phyloP scores from a whole-genome alignment of 2,329 filamentous ascomycete species.

The Fusarium dlaminii region DNA sequence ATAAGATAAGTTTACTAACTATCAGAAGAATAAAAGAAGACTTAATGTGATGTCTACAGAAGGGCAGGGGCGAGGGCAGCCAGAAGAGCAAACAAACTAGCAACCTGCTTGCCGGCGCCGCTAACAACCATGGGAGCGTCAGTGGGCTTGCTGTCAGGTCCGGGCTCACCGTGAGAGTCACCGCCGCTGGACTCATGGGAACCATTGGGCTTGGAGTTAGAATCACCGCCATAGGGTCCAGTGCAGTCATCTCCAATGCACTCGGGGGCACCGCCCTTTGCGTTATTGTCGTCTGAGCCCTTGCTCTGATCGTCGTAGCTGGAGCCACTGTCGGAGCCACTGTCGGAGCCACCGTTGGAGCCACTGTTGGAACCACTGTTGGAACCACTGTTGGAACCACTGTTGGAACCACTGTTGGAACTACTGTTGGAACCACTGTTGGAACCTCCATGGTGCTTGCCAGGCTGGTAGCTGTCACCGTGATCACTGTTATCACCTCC shows the following conservation, averaged over 20 bases:
- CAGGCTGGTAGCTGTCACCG: background rate
- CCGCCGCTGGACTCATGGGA: background rate
- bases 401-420: background rate
- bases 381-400: background rate
- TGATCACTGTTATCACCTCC: background rate
- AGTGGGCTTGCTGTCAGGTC: background rate
- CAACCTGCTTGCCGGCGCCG: constrained; percentile 26
- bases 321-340: background rate
- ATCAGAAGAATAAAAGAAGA: background rate
- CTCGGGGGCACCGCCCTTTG: background rate
- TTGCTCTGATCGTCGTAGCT: background rate
- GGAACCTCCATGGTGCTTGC: background rate
- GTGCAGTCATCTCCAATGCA: background rate
- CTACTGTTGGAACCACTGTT: background rate
- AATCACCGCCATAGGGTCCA: background rate
- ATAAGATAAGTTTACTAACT: background rate
- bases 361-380: too few species aligned
- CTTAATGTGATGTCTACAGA: constrained; percentile 4
- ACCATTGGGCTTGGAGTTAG: background rate
- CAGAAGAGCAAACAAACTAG: constrained; percentile 25
- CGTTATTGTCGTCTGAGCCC: background rate
- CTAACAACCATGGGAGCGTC: constrained; percentile 20
- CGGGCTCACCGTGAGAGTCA: background rate
- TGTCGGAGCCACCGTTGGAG: too few species aligned
- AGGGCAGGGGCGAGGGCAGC: constrained; percentile 21